Base-by-base conservation (phyloP, 768 basidiomycete species). In the Collybiopsis confluens region DNA sequence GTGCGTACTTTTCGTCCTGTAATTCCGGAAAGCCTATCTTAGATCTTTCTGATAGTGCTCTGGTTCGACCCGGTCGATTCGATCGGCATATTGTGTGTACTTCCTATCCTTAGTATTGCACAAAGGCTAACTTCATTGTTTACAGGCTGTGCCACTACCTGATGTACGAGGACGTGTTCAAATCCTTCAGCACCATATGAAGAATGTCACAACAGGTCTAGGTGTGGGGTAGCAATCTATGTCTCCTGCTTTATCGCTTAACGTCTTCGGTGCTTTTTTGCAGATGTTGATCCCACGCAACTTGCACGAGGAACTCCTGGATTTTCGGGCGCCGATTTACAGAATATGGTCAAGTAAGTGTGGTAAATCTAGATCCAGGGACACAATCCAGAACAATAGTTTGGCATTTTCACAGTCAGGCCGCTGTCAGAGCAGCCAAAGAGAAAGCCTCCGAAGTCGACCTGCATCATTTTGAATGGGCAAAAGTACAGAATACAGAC, bases 31-130 rank as follows among this genome's bases (percentile, higher is more conserved):
- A 30, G 54, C 43, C 51, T 51, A 50, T 30, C 45, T 33, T 47
- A 54, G 53, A 53, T 30, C 35, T 58, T 33, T 50, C 41, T 58
- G 35, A 47, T 59, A 95, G 92, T 58, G 97, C 97, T 13, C 82
- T 99, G 56, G 86, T 96, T 37, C 88, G 97, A 61, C 97, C 97
- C 24, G 97, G 97, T 52, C 85, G 97, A 43, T 99, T 99, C 68
- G 97, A 98, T 69, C 85, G 90, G 64, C 86, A 86, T 62, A 90
- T 98, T 53, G 86, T 33, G 30, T 13, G 30, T 33, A 33, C 30
- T 33, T 33, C 6, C 30, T 13, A 13, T 13, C 30, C 13, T 33
- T 33, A 13, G 30, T 33, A 33, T 33, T 13, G 5, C 30, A 33
- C 13, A 33, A 33, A 33, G 30, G 6, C 30, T 33, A 33, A 33